phyloP scores from a whole-genome alignment of 352 stramenopile species.

The Pythium biforme region DNA sequence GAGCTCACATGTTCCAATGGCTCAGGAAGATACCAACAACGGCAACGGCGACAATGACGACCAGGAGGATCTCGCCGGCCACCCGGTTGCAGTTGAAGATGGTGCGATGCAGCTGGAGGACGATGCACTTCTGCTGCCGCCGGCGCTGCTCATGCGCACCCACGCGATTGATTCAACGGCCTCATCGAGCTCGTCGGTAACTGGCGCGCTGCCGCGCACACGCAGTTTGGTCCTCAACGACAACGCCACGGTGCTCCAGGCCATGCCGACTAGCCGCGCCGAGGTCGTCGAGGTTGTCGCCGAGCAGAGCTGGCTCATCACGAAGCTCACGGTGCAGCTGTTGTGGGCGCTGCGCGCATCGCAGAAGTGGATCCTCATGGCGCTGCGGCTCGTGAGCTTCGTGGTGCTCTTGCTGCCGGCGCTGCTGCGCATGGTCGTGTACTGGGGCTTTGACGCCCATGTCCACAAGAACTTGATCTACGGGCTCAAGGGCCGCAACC shows the following conservation, averaged over 20 bases:
- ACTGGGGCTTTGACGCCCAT: constrained; percentile 52
- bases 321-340: constrained; percentile 63
- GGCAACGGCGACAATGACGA: too few species aligned
- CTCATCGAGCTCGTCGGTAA: constrained; percentile 26
- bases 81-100: constrained; percentile 1
- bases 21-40: not conserved
- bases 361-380: constrained; percentile 66
- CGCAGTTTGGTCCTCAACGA: constrained; percentile 50
- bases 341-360: constrained; percentile 71
- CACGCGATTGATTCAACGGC: constrained; percentile 9
- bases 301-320: constrained; percentile 73
- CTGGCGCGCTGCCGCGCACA: constrained; percentile 33
- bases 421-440: constrained; percentile 53
- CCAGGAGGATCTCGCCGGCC: too few species aligned
- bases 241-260: constrained; percentile 46
- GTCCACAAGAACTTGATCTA: constrained; percentile 85
- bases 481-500: constrained; percentile 66
- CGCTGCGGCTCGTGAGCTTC: constrained; percentile 63
- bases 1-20: not conserved
- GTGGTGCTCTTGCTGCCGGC: constrained; percentile 52
- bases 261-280: constrained; percentile 37
- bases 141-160: constrained; percentile 12
- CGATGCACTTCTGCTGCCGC: constrained; percentile 4
- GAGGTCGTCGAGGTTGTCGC: constrained; percentile 61
- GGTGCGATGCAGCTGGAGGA: not conserved